Base-by-base conservation (phyloP, 495 filamentous ascomycete genomes). In the Podospora australis region DNA sequence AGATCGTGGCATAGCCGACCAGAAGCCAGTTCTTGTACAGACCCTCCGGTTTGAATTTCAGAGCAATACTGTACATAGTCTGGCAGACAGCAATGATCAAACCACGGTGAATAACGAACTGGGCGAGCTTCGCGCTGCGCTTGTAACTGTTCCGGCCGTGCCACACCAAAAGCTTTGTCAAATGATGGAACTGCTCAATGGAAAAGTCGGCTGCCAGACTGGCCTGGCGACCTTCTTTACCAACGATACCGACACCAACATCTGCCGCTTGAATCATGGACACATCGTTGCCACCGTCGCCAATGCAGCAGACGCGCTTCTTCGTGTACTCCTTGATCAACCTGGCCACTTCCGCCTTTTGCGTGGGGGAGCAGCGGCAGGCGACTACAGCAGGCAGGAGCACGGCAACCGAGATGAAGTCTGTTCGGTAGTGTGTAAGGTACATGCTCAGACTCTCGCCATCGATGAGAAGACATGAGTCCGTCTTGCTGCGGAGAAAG, bases 251-350 rank as follows among this genome's bases (percentile, higher is more conserved):
- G 48, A 99, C 89, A 32, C 94, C 94, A 1, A 99, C 89, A 57
- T 97, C 94, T 1, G 94, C 94, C 5, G 92, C 90, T 69, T 96
- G 91, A 56, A 99, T 99, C 94, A 99, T 99, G 43, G 84, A 90
- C 23, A 99, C 94, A 64, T 99, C 94, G 69, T 99, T 99, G 43
- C 92, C 92, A 32, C 92, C 92, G 55, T 99, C 92, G 35, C 92
- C 92, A 55, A 99, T 96, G 60, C 90, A 96, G 65, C 88, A 94
- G 22, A 96, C 84, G 25, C 94, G 84, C 62, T 96, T 96, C 63
- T 84, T 84, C 8, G 94, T 99, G 70, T 88, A 79, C 32, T 87
- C 78, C 44, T 91, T 90, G 67, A 99, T 99, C 30, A 99, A 74
- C 49, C 77, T 78, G 23, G 94, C 92, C 30, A 97, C 73, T 55